Percentiles rank a stretch among this genome's conserved stretches.
These are phyloP conservation scores for Spinellus fusiger DNA, from an alignment of 192 early-diverging fungal genomes.

Conservation along the genomic window DNA sequence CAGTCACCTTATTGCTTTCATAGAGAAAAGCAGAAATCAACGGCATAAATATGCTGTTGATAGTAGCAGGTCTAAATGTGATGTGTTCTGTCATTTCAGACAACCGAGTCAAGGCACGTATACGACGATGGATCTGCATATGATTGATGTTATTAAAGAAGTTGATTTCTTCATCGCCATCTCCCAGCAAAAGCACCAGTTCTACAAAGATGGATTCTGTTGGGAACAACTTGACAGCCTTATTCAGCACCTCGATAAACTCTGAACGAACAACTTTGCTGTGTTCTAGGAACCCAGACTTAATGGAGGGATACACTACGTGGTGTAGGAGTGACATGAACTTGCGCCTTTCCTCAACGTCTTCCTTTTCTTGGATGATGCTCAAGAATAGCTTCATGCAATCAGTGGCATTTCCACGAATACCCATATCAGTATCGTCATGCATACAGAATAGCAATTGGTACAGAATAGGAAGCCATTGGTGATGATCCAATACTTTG, in stretches of 20 bases:
- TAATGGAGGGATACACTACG: slow-evolving; percentile 67
- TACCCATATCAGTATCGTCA: slow-evolving; percentile 81
- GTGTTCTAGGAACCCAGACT: slow-evolving; percentile 53
- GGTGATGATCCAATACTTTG: slow-evolving; percentile 50
- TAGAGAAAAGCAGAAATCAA: slow-evolving; percentile 85
- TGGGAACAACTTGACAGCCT: slow-evolving; percentile 57
- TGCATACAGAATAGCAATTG: slow-evolving; percentile 81
- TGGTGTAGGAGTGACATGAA: slow-evolving; percentile 49
- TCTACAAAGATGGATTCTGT: slow-evolving; percentile 53
- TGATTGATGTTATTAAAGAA: slow-evolving; percentile 97
- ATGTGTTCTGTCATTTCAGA: slow-evolving; percentile 42
- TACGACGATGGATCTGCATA: slow-evolving; percentile 90
- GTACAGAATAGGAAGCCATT: slow-evolving; percentile 89
- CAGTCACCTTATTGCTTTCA: slow-evolving; percentile 56
- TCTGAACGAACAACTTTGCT: slow-evolving; percentile 62
- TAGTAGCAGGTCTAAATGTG: slow-evolving; percentile 38
- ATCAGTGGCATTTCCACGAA: slow-evolving; percentile 75
- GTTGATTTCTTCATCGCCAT: slow-evolving; percentile 84
- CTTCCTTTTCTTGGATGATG: slow-evolving; percentile 26
- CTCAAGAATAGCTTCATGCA: slow-evolving; percentile 70
- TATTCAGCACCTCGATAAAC: slow-evolving; percentile 59
- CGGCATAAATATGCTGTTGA: slow-evolving; percentile 76
- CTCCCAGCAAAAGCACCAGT: slow-evolving; percentile 57
- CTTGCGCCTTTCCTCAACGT: slow-evolving; percentile 23
- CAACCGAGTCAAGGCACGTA: slow-evolving; percentile 76